phyloP scores from a whole-genome alignment of 129 eudicot genomes.

The Chrysanthemum seticuspe region DNA sequence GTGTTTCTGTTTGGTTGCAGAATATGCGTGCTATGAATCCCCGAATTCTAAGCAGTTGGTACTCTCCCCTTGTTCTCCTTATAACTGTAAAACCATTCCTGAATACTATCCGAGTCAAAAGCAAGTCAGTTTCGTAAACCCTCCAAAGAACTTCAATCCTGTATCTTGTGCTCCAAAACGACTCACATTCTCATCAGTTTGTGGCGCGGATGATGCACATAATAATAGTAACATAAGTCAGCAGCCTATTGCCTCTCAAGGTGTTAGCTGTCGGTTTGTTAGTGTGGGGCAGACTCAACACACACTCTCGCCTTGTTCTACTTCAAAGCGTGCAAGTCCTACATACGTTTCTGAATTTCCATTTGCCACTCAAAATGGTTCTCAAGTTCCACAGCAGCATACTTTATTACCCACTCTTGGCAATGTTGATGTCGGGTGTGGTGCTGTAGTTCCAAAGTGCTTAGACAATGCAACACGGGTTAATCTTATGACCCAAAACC shows the following conservation, averaged over 20 bases:
- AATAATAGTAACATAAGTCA: conserved; percentile 15
- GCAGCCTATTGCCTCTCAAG: conserved; percentile 14
- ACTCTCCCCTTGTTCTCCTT: conserved; percentile 24
- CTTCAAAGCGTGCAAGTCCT: conserved; percentile 17
- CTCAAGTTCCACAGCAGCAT: conserved; percentile 15
- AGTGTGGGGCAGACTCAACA: conserved; percentile 2
- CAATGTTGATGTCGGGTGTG: neutral
- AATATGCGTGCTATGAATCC: conserved; percentile 8
- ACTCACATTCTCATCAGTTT: conserved; percentile 14
- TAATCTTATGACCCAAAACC: neutral
- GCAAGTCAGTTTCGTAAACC: conserved; percentile 1
- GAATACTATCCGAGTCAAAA: neutral
- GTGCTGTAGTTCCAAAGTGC: neutral
- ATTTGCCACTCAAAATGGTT: neutral
- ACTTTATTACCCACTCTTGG: conserved; percentile 3
- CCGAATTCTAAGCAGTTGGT: conserved; percentile 13
- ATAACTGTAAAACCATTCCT: neutral
- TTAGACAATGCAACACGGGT: neutral
- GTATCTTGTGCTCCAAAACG: conserved; percentile 14
- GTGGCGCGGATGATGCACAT: conserved; percentile 6
- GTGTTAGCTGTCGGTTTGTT: conserved; percentile 10
- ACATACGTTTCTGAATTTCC: neutral
- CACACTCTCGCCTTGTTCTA: conserved; percentile 4
- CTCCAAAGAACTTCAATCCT: conserved; percentile 3
- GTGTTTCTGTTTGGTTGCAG: conserved; percentile 23